phyloP scores from a whole-genome alignment of 2,329 filamentous ascomycete species.

The Leptoxyphium fumago region DNA sequence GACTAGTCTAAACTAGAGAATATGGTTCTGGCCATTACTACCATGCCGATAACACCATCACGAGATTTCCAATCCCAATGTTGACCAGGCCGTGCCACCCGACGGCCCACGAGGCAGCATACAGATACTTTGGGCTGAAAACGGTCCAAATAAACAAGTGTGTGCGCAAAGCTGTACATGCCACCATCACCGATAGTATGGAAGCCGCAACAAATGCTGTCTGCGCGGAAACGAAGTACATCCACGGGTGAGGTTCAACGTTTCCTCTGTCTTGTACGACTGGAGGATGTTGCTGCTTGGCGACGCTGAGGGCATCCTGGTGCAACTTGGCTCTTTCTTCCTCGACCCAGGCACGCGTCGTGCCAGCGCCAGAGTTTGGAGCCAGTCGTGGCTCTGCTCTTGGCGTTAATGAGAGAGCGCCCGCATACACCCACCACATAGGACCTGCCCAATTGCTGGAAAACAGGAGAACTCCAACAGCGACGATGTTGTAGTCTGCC shows the following conservation, averaged over 20 bases:
- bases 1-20: slow-evolving; percentile 22
- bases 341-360: slow-evolving; percentile 12
- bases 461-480: slow-evolving; percentile 74
- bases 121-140: slow-evolving; percentile 92
- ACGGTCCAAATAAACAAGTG: slow-evolving; percentile 99
- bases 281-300: background rate
- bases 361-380: background rate
- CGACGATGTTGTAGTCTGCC: slow-evolving; percentile 59
- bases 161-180: slow-evolving; percentile 68
- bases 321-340: slow-evolving; percentile 15
- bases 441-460: slow-evolving; percentile 82
- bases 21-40: background rate
- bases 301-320: slow-evolving; percentile 7
- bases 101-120: slow-evolving; percentile 75
- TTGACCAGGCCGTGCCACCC: slow-evolving; percentile 69
- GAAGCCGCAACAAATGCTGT: slow-evolving; percentile 57
- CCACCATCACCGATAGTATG: slow-evolving; percentile 65
- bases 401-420: slow-evolving; percentile 27
- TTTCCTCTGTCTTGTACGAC: slow-evolving; percentile 8
- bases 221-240: slow-evolving; percentile 43
- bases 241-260: slow-evolving; percentile 8
- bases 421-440: slow-evolving; percentile 67
- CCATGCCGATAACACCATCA: slow-evolving; percentile 20
- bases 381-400: background rate
- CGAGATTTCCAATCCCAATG: slow-evolving; percentile 42